Base-by-base conservation (phyloP, 441 rosid genomes). In the Lepidium campestre region DNA sequence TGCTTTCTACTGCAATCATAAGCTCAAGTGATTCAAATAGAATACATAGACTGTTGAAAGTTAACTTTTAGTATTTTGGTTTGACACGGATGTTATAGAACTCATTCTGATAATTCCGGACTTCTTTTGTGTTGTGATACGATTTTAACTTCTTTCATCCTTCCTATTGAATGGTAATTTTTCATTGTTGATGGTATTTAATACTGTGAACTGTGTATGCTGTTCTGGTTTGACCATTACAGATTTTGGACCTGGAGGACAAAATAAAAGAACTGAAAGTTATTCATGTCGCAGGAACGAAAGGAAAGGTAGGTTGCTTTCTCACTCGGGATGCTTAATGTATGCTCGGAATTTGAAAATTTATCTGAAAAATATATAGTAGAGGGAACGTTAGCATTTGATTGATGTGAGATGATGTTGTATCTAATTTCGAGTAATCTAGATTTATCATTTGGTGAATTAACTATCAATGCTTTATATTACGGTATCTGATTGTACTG, bases 281-380 rank as follows among this genome's bases (percentile, higher is more conserved):
- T 75, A 86, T 92, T 73, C 98, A 92, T 79, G 90, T 92, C 48
- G 93, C 95, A 50, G 98, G 98, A 70, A 92, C 98, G 4, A 89
- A 92, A 75, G 98, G 98, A 67, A 92, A 92, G 91, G 98, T 89
- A 75, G 19, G 27, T 53, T 57, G 7, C 9, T 62, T 70, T 58
- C 35, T 37, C 55, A 44, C 40, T 66, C 50, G 63, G 37, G 32
- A 27, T 39, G 35, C 29, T 49, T 23, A 41, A 47, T 56, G 54
- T 61, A 25, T 17, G 74, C 37, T 53, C 19, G 13, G 31, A 45
- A 68, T n/a, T 40, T 72, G 39, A 31, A 32, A 25, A 17, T 23
- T 29, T 11, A 29, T 14, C 14, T 57, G 37, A 17, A 23, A 41
- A 54, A 23, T 36, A 22, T 34, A 15, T 32, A 12, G 29, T 48